Evolutionary conservation across 306 rosid species (phyloP), one percentile per base, ranked within the genome.

Genomic region (Cercis canadensis): DNA sequence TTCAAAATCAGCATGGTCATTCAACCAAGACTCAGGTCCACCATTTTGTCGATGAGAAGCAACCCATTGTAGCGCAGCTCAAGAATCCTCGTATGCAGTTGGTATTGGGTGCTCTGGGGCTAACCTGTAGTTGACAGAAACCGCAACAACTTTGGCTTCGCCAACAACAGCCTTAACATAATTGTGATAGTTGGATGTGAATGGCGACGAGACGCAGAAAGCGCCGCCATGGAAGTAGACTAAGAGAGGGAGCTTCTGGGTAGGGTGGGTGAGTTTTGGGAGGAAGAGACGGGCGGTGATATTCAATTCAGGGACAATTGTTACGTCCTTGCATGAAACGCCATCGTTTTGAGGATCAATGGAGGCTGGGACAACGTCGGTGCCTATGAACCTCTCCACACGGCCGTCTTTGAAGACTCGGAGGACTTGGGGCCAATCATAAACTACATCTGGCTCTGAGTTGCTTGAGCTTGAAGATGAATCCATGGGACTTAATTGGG

Each of bases 201-300:
- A 65, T 4, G 88, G 85, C 7, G 88, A 80, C 8, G 65, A 39
- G 45, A 63, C 15, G 36, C 81, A 81, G 62, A 80, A 84, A 32
- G 33, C 78, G 16, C 85, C 77, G 0, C 86, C 86, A 12, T 75
- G 88, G 72, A 74, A 81, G 76, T 81, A 78, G 53, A 84, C n/a
- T 33, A 84, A 29, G 39, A 81, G 57, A 49, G 88, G 86, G 19
- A 81, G 75, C 44, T 53, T 57, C 17, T 53, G 81, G 55, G 13
- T 33, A 16, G 11, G 71, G 33, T 8, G 21, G 17, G 50, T 6
- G 17, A 12, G 50, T 1, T 33, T 51, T 2, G 86, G 86, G 75
- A 82, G 80, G 81, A 44, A 82, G 65, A 82, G 64, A 54, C 84
- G 78, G 0, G 74, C 81, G 8, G 84, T 45, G 69, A 79, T 24